Base-by-base conservation (phyloP, 345 rosid genomes). In the Clausena lansium region DNA sequence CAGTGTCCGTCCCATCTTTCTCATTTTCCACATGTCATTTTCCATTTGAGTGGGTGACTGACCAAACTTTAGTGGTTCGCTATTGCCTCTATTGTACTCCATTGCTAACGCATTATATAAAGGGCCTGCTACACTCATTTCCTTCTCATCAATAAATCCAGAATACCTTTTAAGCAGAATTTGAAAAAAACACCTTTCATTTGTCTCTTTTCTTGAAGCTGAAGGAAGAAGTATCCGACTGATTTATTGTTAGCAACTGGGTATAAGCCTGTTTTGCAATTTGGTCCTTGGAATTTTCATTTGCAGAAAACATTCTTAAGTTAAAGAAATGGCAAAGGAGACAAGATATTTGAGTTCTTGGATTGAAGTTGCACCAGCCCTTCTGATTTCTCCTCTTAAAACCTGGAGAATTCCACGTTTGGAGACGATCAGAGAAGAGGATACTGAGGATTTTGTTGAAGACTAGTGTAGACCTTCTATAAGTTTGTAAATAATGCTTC, bases 391-490 rank as follows among this genome's bases (percentile, higher is more conserved):
- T 27, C 66, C 64, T n/a, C 73, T 30, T 59, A 85, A 67, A 74
- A 64, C 73, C 24, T 83, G 84, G 4, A 79, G 33, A 54, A 55
- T 65, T 30, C 85, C 85, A 5, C 71, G 2, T 0, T 52, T 89
- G 73, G 90, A 87, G 86, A 89, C 91, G 2, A 89, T 89, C 24
- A 15, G 60, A 27, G 92, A 89, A 75, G 88, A 82, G 45, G 92
- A 83, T 30, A 65, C 55, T 1, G 87, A 84, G 59, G 86, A 67
- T 7, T 7, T 8, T 9, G 81, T 75, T 14, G 82, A 80, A 7
- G 77, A 75, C 19, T 45, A 45, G 17, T n/a, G 62, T 25, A n/a
- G 27, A 25, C 1, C 32, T 60, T 25, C 33, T 14, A 2, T 62
- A 13, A 14, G 30, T 30, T 17, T 17, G 67, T 63, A 17, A 63